Evolutionary conservation across 1,284 basidiomycete species (phyloP).

Genomic region (Mycena citricolor): DNA sequence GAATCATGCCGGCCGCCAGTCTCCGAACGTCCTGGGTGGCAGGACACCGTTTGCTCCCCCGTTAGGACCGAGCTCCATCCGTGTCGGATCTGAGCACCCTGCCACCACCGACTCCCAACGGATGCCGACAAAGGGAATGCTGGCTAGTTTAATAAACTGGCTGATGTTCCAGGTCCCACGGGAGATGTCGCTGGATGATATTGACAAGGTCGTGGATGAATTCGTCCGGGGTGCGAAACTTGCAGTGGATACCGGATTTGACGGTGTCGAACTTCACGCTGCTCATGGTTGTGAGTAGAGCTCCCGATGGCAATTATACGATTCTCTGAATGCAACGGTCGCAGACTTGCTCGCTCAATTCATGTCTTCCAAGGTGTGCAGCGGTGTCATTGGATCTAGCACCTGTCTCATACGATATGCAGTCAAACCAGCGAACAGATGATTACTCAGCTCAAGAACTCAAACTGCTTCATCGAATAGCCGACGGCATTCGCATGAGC

Average conservation of each 20-base stretch:
- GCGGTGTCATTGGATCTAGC: background rate
- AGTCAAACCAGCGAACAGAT: slow-evolving; percentile 74
- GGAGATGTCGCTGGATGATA: slow-evolving; percentile 60
- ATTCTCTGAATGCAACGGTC: background rate
- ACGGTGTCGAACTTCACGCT: slow-evolving; percentile 87
- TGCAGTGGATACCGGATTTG: slow-evolving; percentile 76
- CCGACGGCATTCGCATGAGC: slow-evolving; percentile 56
- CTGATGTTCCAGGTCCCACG: slow-evolving; percentile 65
- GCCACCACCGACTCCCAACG: slow-evolving; percentile 26
- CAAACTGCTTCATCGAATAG: slow-evolving; percentile 65
- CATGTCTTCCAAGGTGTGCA: slow-evolving; percentile 70
- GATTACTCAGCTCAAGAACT: slow-evolving; percentile 62
- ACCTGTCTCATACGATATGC: slow-evolving; percentile 9
- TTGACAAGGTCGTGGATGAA: slow-evolving; percentile 58
- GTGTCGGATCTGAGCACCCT: slow-evolving; percentile 44
- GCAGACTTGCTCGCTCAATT: slow-evolving; percentile 85
- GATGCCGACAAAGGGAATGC: slow-evolving; percentile 1
- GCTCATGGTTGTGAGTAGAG: slow-evolving; percentile 79
- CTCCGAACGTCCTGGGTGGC: slow-evolving; percentile 70
- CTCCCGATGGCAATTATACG: background rate
- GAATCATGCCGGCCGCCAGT: slow-evolving; percentile 86
- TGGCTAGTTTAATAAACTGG: slow-evolving; percentile 47
- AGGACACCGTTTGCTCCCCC: slow-evolving; percentile 59
- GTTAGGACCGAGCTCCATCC: slow-evolving; percentile 72
- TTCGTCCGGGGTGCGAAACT: slow-evolving; percentile 75